Conservation (phyloP, 192 early-diverging fungal genomes). For the Rhizoclosmatium sp. region DNA sequence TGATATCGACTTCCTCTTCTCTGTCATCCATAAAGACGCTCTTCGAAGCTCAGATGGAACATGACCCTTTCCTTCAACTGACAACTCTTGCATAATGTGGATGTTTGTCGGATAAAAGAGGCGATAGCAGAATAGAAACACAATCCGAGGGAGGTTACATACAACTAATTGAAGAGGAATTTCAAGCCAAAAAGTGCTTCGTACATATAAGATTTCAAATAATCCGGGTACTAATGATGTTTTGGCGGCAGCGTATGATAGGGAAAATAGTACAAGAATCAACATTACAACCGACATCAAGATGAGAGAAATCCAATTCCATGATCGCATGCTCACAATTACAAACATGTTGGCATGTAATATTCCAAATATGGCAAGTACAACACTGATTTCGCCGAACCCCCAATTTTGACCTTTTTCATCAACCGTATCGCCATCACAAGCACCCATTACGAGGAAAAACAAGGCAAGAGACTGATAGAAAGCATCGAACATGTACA, state of each 20-base stretch:
- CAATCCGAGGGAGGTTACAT: slow-evolving; percentile 79
- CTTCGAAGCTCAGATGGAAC: slow-evolving; percentile 2
- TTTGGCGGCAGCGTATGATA: slow-evolving; percentile 63
- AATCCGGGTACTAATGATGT: slow-evolving; percentile 63
- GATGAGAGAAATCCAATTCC: slow-evolving; percentile 69
- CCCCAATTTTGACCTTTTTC: slow-evolving; percentile 32
- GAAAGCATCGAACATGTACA: slow-evolving; percentile 86
- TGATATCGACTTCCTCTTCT: background rate
- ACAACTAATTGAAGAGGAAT: slow-evolving; percentile 63
- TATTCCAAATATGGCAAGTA: slow-evolving; percentile 76
- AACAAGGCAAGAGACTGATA: slow-evolving; percentile 88
- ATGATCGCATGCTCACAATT: slow-evolving; percentile 73
- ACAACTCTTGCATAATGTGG: slow-evolving; percentile 83
- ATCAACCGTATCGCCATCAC: slow-evolving; percentile 53
- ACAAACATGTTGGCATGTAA: slow-evolving; percentile 83
- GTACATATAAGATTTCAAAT: slow-evolving; percentile 65
- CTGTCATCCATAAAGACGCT: background rate
- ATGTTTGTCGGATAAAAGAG: slow-evolving; percentile 81
- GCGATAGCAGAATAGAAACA: slow-evolving; percentile 71
- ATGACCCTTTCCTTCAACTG: slow-evolving; percentile 2
- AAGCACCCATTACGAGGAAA: slow-evolving; percentile 61
- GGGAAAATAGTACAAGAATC: slow-evolving; percentile 65
- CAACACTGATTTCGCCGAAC: slow-evolving; percentile 65
- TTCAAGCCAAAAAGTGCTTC: slow-evolving; percentile 74
- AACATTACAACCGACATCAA: slow-evolving; percentile 51